phyloP scores from a whole-genome alignment of 2,329 filamentous ascomycete species.

The Aspergillus sp. region DNA sequence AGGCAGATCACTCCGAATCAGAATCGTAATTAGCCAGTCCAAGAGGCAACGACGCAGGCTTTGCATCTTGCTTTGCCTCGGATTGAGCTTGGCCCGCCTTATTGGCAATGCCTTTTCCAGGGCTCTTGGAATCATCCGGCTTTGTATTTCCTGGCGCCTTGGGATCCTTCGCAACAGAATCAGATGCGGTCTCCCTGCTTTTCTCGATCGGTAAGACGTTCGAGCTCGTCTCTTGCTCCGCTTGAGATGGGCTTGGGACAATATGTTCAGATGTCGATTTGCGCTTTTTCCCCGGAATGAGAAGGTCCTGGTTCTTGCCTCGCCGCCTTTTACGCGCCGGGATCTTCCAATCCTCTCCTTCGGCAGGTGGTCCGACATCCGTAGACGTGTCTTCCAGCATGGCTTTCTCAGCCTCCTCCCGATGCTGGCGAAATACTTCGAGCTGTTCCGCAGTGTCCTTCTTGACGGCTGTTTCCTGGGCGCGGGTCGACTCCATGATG shows the following conservation, averaged over 20 bases:
- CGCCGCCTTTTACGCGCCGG: conserved; percentile 46
- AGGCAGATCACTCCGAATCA: too few species aligned
- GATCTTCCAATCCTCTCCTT: conserved; percentile 41
- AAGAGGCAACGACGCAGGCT: conserved; percentile 17
- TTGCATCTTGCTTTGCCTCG: conserved; percentile 9
- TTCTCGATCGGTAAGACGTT: too few species aligned
- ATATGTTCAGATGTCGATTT: conserved; percentile 26
- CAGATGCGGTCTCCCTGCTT: conserved; percentile 1
- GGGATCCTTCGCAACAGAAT: background rate
- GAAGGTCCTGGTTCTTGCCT: conserved; percentile 34
- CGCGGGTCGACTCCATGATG: conserved; percentile 47
- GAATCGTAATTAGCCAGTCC: conserved; percentile 33
- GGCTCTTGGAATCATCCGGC: background rate
- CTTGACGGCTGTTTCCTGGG: conserved; percentile 47
- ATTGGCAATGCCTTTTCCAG: background rate
- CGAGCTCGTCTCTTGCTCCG: conserved; percentile 7
- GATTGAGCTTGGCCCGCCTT: conserved; percentile 1
- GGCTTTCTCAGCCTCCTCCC: conserved; percentile 49
- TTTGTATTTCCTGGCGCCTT: background rate
- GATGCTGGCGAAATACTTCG: conserved; percentile 49
- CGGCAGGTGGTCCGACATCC: conserved; percentile 20
- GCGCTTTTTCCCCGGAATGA: conserved; percentile 34
- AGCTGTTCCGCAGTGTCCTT: conserved; percentile 52
- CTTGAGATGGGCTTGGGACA: conserved; percentile 3
- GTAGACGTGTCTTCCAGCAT: conserved; percentile 29